Base-by-base conservation (phyloP, 2,329 filamentous ascomycete genomes). In the Meredithiella fracta region DNA sequence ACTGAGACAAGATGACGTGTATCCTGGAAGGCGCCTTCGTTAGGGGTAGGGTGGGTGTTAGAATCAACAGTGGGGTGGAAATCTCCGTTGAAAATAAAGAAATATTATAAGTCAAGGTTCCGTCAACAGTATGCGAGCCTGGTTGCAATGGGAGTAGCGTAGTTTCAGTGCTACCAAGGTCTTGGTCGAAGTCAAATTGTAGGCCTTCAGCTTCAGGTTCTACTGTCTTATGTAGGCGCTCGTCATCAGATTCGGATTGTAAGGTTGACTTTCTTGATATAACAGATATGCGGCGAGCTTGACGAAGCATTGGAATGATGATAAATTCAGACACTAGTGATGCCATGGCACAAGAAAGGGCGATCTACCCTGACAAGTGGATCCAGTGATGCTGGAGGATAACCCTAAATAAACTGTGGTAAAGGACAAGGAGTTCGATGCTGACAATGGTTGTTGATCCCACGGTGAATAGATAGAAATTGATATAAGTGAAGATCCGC, bases 261-360 rank as follows among this genome's bases (percentile, higher is more conserved):
- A 68, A 47, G n/a, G 25, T 20, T 26, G 50, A 37, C 31, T 53
- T 64, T 56, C 69, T 67, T 29, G 70, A 72, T 58, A 71, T 71
- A 62, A 72, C 71, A 51, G 80, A 82, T 64, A 83, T 77, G 60
- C 78, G 77, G 60, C 79, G 77, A 63, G 79, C 80, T 67, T 83
- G 79, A 65, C 79, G 77, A 62, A 83, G 68, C 63, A 83, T 78
- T 58, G 80, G 79, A 60, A 81, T 81, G 67, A 83, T 79, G 62
- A 83, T 69, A 65, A 81, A 82, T 59, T 82, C 77, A 63, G 78
- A 76, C 55, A 83, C 79, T 63, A 82, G 70, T 62, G 74, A 80
- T 66, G 76, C 74, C 80, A 83, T 83, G 64, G 62, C 62, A 60
- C 58, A 47, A 47, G 4, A 49, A 51, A 23, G 44, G 22, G 7